phyloP scores from a whole-genome alignment of 2,329 filamentous ascomycete species.

The Neonectria hederae region DNA sequence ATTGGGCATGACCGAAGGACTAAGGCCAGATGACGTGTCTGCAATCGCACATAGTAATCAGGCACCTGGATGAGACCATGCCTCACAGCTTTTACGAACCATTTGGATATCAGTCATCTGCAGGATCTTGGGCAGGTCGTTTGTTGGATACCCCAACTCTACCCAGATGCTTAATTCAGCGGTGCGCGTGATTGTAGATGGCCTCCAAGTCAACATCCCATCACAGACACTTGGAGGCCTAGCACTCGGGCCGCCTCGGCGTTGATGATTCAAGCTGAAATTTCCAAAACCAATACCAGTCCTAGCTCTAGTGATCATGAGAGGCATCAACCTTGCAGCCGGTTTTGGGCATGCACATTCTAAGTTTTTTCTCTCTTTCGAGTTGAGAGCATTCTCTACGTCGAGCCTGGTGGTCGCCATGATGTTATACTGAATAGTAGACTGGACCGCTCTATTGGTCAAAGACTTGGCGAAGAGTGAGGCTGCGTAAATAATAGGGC shows the following conservation, averaged over 20 bases:
- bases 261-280: not conserved
- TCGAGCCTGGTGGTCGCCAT: not conserved
- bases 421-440: not conserved
- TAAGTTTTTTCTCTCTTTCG: not conserved
- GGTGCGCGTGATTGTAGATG: not conserved
- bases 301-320: not conserved
- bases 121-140: not conserved
- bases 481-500: not conserved
- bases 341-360: not conserved
- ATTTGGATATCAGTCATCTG: not conserved
- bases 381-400: not conserved
- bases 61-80: not conserved
- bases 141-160: not conserved
- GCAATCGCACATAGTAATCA: not conserved
- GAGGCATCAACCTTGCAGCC: not conserved
- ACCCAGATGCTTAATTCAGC: not conserved
- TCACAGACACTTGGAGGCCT: not conserved
- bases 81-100: not conserved
- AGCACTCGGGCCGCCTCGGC: not conserved
- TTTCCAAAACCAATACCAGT: not conserved
- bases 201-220: not conserved
- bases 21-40: not conserved
- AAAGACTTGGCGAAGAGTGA: not conserved
- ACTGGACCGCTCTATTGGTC: too few species aligned
- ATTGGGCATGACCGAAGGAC: not conserved